phyloP scores from a whole-genome alignment of 352 stramenopile genomes.

The Phytophthora nicotianae region DNA sequence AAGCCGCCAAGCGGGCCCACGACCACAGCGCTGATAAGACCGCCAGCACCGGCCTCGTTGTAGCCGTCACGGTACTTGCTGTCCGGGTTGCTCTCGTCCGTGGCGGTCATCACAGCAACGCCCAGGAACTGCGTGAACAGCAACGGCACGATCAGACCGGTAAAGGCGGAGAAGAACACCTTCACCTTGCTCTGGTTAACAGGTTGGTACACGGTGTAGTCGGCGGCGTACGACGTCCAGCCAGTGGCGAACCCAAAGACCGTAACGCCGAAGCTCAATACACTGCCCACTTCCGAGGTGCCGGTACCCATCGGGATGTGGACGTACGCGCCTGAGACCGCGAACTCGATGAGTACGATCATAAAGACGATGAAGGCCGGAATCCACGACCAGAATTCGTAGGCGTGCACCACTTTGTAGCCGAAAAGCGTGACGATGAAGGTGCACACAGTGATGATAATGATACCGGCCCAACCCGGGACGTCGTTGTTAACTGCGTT shows the following conservation, averaged over 20 bases:
- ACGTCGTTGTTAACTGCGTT: slow-evolving; percentile 52
- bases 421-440: slow-evolving; percentile 56
- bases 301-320: slow-evolving; percentile 51
- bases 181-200: slow-evolving; percentile 47
- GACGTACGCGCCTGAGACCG: slow-evolving; percentile 44
- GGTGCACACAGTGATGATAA: slow-evolving; percentile 50
- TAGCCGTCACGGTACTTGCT: slow-evolving; percentile 42
- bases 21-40: slow-evolving; percentile 43
- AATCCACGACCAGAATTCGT: slow-evolving; percentile 62
- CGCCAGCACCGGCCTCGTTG: slow-evolving; percentile 33
- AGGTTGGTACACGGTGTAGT: slow-evolving; percentile 58
- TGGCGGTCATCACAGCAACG: slow-evolving; percentile 47
- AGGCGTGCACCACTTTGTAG: slow-evolving; percentile 56
- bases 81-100: slow-evolving; percentile 36
- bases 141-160: slow-evolving; percentile 47
- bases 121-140: slow-evolving; percentile 50
- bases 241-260: slow-evolving; percentile 50
- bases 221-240: slow-evolving; percentile 44
- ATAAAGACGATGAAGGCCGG: slow-evolving; percentile 53
- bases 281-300: slow-evolving; percentile 35
- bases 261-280: slow-evolving; percentile 42
- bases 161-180: slow-evolving; percentile 49
- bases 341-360: slow-evolving; percentile 48
- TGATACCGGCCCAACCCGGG: slow-evolving; percentile 47
- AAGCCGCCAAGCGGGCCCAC: slow-evolving; percentile 44